Evolutionary conservation across 257 asterid species (phyloP).

Genomic region (Dorcoceras hygrometricum): DNA sequence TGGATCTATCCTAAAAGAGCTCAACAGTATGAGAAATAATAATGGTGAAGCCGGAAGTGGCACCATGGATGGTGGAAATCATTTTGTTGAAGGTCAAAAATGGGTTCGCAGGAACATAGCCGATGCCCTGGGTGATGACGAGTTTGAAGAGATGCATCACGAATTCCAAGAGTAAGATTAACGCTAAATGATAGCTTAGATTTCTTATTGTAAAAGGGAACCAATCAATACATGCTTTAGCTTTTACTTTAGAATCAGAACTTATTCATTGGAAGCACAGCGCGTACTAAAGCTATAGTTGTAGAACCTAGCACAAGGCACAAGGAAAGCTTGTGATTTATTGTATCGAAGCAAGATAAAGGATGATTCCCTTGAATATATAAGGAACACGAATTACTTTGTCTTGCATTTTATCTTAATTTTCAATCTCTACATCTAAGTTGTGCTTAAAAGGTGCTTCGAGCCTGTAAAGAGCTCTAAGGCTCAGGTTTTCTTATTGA

Average conservation of each 20-base stretch:
- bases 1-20: slow-evolving; percentile 69
- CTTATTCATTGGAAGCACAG: neutral
- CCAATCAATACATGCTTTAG: neutral
- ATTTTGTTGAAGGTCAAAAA: slow-evolving; percentile 43
- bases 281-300: neutral
- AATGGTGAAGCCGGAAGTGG: slow-evolving; percentile 34
- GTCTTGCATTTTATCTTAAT: neutral
- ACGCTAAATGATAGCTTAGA: slow-evolving; percentile 14
- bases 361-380: neutral
- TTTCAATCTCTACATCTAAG: neutral
- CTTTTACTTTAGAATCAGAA: slow-evolving; percentile 11
- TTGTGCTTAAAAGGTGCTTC: neutral
- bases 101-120: slow-evolving; percentile 79
- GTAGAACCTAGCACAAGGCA: neutral
- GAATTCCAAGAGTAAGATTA: slow-evolving; percentile 41
- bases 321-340: neutral
- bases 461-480: neutral
- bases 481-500: neutral
- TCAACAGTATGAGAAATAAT: slow-evolving; percentile 42
- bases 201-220: slow-evolving; percentile 18
- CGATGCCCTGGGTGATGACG: slow-evolving; percentile 97
- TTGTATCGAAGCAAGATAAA: neutral
- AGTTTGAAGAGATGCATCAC: slow-evolving; percentile 35
- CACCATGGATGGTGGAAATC: slow-evolving; percentile 40
- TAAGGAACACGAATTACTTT: neutral